Base-by-base conservation (phyloP, 2,329 filamentous ascomycete genomes). In the Ophiognomonia clavigignenti-juglandacearum region DNA sequence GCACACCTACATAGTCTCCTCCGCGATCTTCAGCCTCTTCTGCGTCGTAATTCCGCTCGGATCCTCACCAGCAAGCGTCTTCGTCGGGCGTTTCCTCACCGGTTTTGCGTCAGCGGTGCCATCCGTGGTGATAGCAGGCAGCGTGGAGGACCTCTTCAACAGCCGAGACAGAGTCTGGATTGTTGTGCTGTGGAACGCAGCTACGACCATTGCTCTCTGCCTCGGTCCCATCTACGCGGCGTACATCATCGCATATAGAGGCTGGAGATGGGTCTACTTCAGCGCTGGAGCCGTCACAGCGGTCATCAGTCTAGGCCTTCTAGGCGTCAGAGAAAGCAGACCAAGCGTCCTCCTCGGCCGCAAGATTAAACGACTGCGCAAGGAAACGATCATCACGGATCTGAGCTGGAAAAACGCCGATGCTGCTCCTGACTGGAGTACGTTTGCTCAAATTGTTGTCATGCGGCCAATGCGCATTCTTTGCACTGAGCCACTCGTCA, bases 71-170 rank as follows among this genome's bases (percentile, higher is more conserved):
- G 50, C 62, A 1, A 64, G 59, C 0, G 63, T 70, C 2, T 55
- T 68, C n/a, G 36, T 70, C 3, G 69, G 70, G 20, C 63, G 73
- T 6, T 63, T 73, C 29, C 19, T 70, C 4, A 66, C 67, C 4
- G 74, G 73, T 0, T 53, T 72, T 5, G 57, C 71, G 9, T 73
- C 72, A 0, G 70, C 73, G 4, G 66, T 74, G 11, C 73, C 73
- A 2, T 65, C 70, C 0, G 68, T 71, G 19, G 69, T 75, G 6
- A 66, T 70, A 8, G 64, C 68, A 0, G 72, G 73, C 2, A 72
- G 68, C 41, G 64, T 75, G 26, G 73, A 77, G 49, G 72, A 77
- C 50, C 66, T 77, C 56, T 75, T 67, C 59, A 67, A 73, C 46
- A 62, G 64, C 2, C 61, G 63, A 45, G 61, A 60, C n/a, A 63